Conservation (phyloP, 2,329 filamentous ascomycete genomes). For the Blastomyces gilchristii region DNA sequence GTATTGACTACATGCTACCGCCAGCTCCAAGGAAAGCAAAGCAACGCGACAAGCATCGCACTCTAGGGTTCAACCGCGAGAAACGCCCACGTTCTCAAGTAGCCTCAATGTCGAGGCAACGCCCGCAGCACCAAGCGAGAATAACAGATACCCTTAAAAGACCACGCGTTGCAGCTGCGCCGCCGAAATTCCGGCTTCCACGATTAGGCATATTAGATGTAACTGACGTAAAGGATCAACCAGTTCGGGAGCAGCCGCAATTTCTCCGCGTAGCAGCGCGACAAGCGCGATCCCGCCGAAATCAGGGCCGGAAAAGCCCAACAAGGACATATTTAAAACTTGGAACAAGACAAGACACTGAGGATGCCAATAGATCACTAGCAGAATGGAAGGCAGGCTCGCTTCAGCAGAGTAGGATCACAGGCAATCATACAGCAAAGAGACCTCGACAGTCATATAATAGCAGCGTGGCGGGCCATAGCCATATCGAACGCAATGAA, state of each 20-base stretch:
- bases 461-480: background rate
- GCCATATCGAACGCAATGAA: background rate
- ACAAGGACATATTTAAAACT: slow-evolving; percentile 44
- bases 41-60: slow-evolving; percentile 14
- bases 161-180: slow-evolving; percentile 16
- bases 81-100: slow-evolving; percentile 5
- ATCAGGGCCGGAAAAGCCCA: slow-evolving; percentile 44
- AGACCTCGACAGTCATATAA: slow-evolving; percentile 18
- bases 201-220: slow-evolving; percentile 44
- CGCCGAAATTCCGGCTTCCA: slow-evolving; percentile 18
- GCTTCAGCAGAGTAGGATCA: slow-evolving; percentile 24
- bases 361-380: slow-evolving; percentile 43
- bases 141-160: slow-evolving; percentile 26
- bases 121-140: slow-evolving; percentile 26
- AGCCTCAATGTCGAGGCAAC: slow-evolving; percentile 17
- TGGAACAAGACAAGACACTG: slow-evolving; percentile 43
- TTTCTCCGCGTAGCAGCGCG: slow-evolving; percentile 49
- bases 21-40: slow-evolving; percentile 19
- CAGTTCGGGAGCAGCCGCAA: slow-evolving; percentile 34
- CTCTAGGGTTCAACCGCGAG: slow-evolving; percentile 6
- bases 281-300: slow-evolving; percentile 38
- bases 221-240: slow-evolving; percentile 24
- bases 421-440: slow-evolving; percentile 15
- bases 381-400: slow-evolving; percentile 43
- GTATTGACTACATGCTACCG: slow-evolving; percentile 34